Evolutionary conservation across 768 basidiomycete genomes (phyloP).

Genomic region (Boletus subparvulus): DNA sequence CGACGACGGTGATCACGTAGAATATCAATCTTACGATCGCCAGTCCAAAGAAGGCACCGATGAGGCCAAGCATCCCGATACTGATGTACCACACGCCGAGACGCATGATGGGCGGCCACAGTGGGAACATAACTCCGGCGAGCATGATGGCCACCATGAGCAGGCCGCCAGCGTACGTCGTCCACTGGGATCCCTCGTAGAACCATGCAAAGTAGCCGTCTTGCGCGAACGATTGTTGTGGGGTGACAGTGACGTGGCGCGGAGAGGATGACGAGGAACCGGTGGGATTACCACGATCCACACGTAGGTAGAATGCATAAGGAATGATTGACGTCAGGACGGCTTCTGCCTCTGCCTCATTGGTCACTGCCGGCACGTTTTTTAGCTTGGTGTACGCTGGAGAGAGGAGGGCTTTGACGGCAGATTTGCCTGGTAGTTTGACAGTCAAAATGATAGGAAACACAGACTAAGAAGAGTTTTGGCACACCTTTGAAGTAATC

Average conservation of each 20-base stretch:
- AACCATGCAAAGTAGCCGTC: slow-evolving; percentile 96
- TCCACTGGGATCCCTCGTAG: slow-evolving; percentile 92
- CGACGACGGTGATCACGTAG: slow-evolving; percentile 88
- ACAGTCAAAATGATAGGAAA: not conserved
- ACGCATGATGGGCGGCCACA: slow-evolving; percentile 93
- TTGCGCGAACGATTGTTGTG: slow-evolving; percentile 73
- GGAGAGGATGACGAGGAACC: slow-evolving; percentile 61
- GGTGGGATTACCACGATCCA: slow-evolving; percentile 64
- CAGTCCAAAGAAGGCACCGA: slow-evolving; percentile 87
- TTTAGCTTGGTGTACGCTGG: slow-evolving; percentile 91
- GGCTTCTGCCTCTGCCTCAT: slow-evolving; percentile 70
- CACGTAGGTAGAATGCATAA: slow-evolving; percentile 89
- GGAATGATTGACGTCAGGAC: slow-evolving; percentile 72
- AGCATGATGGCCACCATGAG: slow-evolving; percentile 93
- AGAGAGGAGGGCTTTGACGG: slow-evolving; percentile 86
- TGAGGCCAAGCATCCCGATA: slow-evolving; percentile 81
- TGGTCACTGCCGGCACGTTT: slow-evolving; percentile 68
- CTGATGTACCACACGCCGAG: slow-evolving; percentile 95
- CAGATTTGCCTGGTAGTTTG: slow-evolving; percentile 72
- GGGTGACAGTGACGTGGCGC: slow-evolving; percentile 70
- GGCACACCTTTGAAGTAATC: slow-evolving; percentile 96
- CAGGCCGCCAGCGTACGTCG: slow-evolving; percentile 85
- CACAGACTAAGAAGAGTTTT: not conserved
- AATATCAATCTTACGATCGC: slow-evolving; percentile 90
- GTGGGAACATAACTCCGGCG: slow-evolving; percentile 97